A percentile compares a stretch with the other conserved stretches of the same genome.
These are phyloP conservation scores for Neohortaea acidophila DNA, from an alignment of 495 filamentous ascomycete species.

Conservation along the genomic window DNA sequence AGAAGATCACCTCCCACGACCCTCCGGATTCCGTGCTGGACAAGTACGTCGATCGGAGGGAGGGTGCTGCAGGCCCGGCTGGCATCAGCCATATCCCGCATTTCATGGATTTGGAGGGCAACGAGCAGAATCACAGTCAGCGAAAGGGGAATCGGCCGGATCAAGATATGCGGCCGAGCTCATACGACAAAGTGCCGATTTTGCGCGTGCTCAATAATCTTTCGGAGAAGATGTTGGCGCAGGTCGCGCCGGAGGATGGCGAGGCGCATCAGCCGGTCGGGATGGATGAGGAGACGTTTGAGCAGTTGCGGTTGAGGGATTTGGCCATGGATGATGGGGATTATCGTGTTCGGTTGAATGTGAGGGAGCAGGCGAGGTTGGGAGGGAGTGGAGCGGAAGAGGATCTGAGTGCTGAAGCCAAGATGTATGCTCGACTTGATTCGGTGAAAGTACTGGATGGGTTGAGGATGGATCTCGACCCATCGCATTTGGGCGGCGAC, in stretches of 20 bases:
- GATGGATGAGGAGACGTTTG: slow-evolving; percentile 59
- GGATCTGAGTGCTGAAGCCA: slow-evolving; percentile 39
- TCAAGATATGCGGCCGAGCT: slow-evolving; percentile 64
- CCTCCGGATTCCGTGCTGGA: slow-evolving; percentile 56
- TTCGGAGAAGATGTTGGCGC: slow-evolving; percentile 79
- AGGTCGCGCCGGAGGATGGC: slow-evolving; percentile 61
- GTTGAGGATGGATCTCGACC: slow-evolving; percentile 46
- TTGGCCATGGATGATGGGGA: slow-evolving; percentile 58
- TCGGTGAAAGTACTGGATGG: slow-evolving; percentile 48
- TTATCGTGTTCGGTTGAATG: slow-evolving; percentile 64
- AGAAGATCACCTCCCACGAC: slow-evolving; percentile 63
- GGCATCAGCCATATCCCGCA: slow-evolving; percentile 48
- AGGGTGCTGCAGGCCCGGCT: slow-evolving; percentile 33
- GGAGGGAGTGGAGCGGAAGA: slow-evolving; percentile 16
- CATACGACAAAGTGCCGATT: slow-evolving; percentile 55
- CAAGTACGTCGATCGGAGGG: slow-evolving; percentile 45
- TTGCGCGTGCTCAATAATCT: slow-evolving; percentile 72
- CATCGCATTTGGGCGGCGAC: slow-evolving; percentile 29
- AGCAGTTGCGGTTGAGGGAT: slow-evolving; percentile 64
- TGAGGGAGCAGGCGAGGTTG: slow-evolving; percentile 25
- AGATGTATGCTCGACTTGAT: slow-evolving; percentile 46
- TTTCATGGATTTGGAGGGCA: slow-evolving; percentile 82
- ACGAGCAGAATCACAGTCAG: slow-evolving; percentile 77
- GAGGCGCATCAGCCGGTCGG: slow-evolving; percentile 48
- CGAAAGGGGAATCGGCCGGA: slow-evolving; percentile 71